Conservation (phyloP, 192 early-diverging fungal genomes). For the Entomortierella lignicola region DNA sequence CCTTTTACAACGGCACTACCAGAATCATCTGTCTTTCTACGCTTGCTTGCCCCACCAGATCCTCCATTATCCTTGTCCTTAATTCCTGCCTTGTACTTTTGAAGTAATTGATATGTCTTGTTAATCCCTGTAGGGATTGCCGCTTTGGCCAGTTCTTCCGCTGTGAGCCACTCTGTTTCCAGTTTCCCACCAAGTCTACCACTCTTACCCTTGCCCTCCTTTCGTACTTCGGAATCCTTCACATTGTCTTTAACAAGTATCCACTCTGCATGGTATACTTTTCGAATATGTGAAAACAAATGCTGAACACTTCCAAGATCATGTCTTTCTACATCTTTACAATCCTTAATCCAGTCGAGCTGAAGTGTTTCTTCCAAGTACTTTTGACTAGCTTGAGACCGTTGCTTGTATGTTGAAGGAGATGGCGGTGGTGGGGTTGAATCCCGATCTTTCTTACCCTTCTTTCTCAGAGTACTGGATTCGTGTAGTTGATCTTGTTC, state of each 20-base stretch:
- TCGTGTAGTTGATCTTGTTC: slow-evolving; percentile 46
- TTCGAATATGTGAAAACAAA: slow-evolving; percentile 77
- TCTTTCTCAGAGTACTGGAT: too few relatives aligned
- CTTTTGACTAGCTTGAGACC: slow-evolving; percentile 23
- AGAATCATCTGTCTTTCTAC: neutral
- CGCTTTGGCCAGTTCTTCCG: slow-evolving; percentile 55
- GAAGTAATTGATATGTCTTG: slow-evolving; percentile 65
- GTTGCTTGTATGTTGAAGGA: slow-evolving; percentile 26
- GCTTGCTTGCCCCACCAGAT: neutral
- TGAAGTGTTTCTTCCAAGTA: slow-evolving; percentile 16
- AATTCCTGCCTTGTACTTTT: slow-evolving; percentile 33
- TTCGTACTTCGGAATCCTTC: neutral
- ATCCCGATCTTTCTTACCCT: too few relatives aligned
- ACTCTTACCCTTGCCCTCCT: neutral
- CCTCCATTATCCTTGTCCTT: neutral
- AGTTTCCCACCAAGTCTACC: neutral
- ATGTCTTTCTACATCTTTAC: slow-evolving; percentile 26
- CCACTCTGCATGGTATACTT: slow-evolving; percentile 62
- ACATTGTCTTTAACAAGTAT: slow-evolving; percentile 26
- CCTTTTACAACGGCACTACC: neutral
- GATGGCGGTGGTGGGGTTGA: neutral
- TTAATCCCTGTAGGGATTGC: slow-evolving; percentile 69
- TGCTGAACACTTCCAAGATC: slow-evolving; percentile 69
- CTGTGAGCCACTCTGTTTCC: slow-evolving; percentile 55
- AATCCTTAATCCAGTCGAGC: slow-evolving; percentile 3